Conservation (phyloP, 768 basidiomycete genomes). For the Botryobasidium botryosum region DNA sequence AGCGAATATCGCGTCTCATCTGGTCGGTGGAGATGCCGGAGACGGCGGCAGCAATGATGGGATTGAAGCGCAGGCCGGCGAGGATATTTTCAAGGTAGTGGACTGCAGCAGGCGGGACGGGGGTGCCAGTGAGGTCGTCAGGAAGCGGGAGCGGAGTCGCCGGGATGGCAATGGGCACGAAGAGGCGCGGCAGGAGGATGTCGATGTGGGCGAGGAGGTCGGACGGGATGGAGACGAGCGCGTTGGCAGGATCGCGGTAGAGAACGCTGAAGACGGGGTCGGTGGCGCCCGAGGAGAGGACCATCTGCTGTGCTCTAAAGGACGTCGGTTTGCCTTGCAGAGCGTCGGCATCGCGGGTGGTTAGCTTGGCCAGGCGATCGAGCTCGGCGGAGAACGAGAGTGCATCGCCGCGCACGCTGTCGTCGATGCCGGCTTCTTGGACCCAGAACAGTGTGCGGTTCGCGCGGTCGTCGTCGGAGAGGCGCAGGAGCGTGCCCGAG, state of each 20-base stretch:
- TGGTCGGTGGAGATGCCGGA: conserved; percentile 47
- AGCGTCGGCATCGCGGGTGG: not conserved
- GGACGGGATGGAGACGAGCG: conserved; percentile 17
- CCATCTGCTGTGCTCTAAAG: not conserved
- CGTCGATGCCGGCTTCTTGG: conserved; percentile 22
- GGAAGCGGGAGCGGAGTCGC: conserved; percentile 26
- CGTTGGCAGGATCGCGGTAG: conserved; percentile 13
- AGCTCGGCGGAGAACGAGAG: conserved; percentile 2
- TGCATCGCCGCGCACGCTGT: conserved; percentile 1
- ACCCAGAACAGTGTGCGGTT: conserved; percentile 18
- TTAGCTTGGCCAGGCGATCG: not conserved
- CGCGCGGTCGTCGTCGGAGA: not conserved
- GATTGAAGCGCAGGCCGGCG: conserved; percentile 43
- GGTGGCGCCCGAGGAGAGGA: not conserved
- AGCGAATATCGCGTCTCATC: conserved; percentile 56
- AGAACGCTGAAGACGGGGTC: conserved; percentile 7
- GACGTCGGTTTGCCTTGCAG: no score
- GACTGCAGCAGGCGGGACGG: conserved; percentile 40
- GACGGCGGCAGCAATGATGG: conserved; percentile 48
- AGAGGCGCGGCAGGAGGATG: conserved; percentile 48
- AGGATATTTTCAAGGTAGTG: conserved; percentile 42
- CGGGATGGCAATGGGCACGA: conserved; percentile 53
- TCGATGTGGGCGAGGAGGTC: conserved; percentile 27
- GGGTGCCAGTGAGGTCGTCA: conserved; percentile 17
- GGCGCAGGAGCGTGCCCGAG: conserved; percentile 5